Percentiles rank a stretch among this genome's conserved stretches.
These are phyloP conservation scores for Polyplosphaeria fusca DNA, from an alignment of 495 filamentous ascomycete genomes.

Conservation along the genomic window DNA sequence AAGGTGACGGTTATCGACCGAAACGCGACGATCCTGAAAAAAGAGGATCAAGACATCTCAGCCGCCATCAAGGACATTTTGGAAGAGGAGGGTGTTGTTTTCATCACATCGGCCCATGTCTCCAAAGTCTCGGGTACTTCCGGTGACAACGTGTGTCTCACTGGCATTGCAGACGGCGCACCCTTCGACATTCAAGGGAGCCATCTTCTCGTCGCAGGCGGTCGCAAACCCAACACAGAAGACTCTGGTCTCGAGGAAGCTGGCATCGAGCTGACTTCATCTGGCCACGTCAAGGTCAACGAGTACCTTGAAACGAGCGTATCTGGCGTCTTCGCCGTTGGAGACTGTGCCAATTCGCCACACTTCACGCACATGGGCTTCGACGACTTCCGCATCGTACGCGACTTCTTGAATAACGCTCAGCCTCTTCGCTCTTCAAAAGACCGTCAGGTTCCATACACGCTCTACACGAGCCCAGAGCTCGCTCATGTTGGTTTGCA, in stretches of 20 bases:
- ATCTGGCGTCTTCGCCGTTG: constrained; percentile 18
- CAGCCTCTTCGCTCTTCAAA: not conserved
- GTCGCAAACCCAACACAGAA: constrained; percentile 18
- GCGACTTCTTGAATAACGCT: not conserved
- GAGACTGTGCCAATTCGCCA: constrained; percentile 18
- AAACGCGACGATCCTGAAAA: constrained; percentile 10
- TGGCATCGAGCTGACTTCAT: constrained; percentile 12
- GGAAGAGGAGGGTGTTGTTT: constrained; percentile 9
- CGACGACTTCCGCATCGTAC: constrained; percentile 25
- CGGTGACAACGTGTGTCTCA: constrained; percentile 17
- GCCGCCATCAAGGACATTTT: constrained; percentile 8
- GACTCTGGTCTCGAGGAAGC: constrained; percentile 7
- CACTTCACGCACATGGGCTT: constrained; percentile 19
- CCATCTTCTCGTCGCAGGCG: constrained; percentile 18
- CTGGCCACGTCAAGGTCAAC: constrained; percentile 15
- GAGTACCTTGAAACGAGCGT: constrained; percentile 12
- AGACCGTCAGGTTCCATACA: constrained; percentile 16
- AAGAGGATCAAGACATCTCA: constrained; percentile 16
- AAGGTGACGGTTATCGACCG: constrained; percentile 20
- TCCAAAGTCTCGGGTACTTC: constrained; percentile 9
- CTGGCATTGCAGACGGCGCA: not conserved
- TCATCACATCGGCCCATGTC: not conserved
- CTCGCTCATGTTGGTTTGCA: constrained; percentile 13
- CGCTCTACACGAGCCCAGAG: constrained; percentile 12
- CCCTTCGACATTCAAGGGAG: constrained; percentile 10